Evolutionary conservation across 805 yeast species (phyloP).

Genomic region (Metschnikowia rubicola): DNA sequence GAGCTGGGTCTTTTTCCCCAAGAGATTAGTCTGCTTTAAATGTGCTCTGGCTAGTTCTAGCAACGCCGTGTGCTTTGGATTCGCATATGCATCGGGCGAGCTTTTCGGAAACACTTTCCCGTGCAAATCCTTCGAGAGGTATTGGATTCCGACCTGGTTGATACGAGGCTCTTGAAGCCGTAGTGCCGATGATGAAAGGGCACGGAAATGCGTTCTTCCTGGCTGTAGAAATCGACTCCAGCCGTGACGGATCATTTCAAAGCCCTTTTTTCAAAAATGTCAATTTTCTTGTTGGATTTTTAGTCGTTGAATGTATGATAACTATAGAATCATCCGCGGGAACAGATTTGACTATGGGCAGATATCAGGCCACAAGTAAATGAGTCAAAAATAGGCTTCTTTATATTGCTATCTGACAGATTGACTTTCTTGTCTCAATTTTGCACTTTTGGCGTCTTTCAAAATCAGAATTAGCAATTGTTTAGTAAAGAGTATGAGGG

Average conservation of each 20-base stretch:
- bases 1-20: constrained; percentile 69
- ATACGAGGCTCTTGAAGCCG: constrained; percentile 45
- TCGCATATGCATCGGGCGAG: constrained; percentile 24
- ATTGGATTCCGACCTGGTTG: constrained; percentile 80
- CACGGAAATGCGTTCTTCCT: neutral
- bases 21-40: constrained; percentile 57
- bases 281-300: too few relatives aligned
- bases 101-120: constrained; percentile 54
- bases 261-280: neutral
- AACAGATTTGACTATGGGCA: too few relatives aligned
- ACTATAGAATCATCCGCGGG: too few relatives aligned
- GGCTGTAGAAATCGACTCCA: neutral
- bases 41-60: constrained; percentile 55
- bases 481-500: neutral
- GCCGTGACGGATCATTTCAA: constrained; percentile 3
- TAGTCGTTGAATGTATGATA: too few relatives aligned
- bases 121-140: constrained; percentile 58
- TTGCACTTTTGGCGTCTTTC: too few relatives aligned
- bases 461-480: too few relatives aligned
- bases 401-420: too few relatives aligned
- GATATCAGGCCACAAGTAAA: too few relatives aligned
- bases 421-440: too few relatives aligned
- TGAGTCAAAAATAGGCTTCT: too few relatives aligned
- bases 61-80: constrained; percentile 30
- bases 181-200: neutral